Conservation (phyloP, 2,329 filamentous ascomycete species). For the Pseudopyricularia javanii region DNA sequence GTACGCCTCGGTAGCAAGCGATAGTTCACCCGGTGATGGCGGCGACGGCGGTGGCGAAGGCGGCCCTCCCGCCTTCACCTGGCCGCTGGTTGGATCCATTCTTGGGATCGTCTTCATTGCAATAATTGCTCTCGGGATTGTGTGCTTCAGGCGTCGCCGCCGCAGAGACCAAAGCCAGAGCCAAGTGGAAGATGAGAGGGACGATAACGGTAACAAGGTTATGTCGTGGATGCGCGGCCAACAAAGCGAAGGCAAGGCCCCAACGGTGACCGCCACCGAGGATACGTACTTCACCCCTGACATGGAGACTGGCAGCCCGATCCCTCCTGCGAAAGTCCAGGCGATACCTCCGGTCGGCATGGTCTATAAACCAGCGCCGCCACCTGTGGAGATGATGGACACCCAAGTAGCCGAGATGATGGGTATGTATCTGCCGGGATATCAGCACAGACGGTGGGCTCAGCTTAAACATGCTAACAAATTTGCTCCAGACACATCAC, state of each 20-base stretch:
- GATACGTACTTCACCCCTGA: slow-evolving; percentile 26
- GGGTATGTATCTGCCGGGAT: slow-evolving; percentile 20
- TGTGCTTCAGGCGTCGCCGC: slow-evolving; percentile 40
- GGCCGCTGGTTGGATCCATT: slow-evolving; percentile 49
- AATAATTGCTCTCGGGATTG: slow-evolving; percentile 27
- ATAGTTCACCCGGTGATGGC: slow-evolving; percentile 14
- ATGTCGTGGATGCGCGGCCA: slow-evolving; percentile 39
- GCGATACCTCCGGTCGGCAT: slow-evolving; percentile 1
- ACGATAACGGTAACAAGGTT: slow-evolving; percentile 33
- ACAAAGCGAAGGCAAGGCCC: slow-evolving; percentile 15
- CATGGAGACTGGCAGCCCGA: slow-evolving; percentile 19
- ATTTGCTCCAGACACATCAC: slow-evolving; percentile 25
- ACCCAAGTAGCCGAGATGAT: slow-evolving; percentile 32
- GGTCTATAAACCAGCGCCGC: not conserved
- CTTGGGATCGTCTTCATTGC: slow-evolving; percentile 44
- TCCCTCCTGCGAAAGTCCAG: slow-evolving; percentile 1
- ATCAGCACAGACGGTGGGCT: not conserved
- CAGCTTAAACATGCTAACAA: not conserved
- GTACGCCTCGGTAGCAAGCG: slow-evolving; percentile 28
- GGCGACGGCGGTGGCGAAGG: slow-evolving; percentile 16
- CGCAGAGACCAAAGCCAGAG: slow-evolving; percentile 19
- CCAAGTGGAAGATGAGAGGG: slow-evolving; percentile 27
- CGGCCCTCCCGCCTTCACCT: slow-evolving; percentile 42
- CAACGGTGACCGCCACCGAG: slow-evolving; percentile 31
- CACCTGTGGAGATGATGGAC: slow-evolving; percentile 26